A percentile compares a stretch with the other conserved stretches of the same genome.
phyloP scores from a whole-genome alignment of 2,329 filamentous ascomycete species.

The Ophiognomonia clavigignenti-juglandacearum region DNA sequence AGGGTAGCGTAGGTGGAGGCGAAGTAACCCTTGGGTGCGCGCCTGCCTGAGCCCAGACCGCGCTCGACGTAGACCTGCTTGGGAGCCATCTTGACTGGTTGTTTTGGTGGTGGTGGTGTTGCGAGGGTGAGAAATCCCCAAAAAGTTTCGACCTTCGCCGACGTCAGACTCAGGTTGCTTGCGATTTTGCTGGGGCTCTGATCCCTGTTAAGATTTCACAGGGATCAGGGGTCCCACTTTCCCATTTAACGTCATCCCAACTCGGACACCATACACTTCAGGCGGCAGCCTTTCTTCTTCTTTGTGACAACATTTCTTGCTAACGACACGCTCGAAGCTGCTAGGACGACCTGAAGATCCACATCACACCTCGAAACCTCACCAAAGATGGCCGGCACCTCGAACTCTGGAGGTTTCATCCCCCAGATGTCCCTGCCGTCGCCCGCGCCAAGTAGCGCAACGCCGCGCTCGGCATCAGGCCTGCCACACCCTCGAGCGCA shows the following conservation, averaged over 20 bases:
- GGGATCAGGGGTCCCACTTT: not conserved
- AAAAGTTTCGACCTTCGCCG: slow-evolving; percentile 7
- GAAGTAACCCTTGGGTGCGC: slow-evolving; percentile 46
- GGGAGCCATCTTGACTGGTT: slow-evolving; percentile 52
- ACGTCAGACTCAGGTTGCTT: slow-evolving; percentile 12
- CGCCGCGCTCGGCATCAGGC: slow-evolving; percentile 31
- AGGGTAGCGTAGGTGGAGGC: slow-evolving; percentile 51
- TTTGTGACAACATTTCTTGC: not conserved
- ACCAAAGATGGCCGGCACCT: slow-evolving; percentile 23
- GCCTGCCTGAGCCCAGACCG: slow-evolving; percentile 35
- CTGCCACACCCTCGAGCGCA: slow-evolving; percentile 53
- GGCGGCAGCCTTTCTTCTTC: too few relatives aligned
- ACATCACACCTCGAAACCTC: not conserved
- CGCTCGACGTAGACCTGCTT: slow-evolving; percentile 53
- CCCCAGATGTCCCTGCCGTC: slow-evolving; percentile 42
- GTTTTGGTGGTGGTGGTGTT: slow-evolving; percentile 18
- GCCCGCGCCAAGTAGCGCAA: slow-evolving; percentile 47
- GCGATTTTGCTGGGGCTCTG: slow-evolving; percentile 3
- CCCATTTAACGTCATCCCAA: too few relatives aligned
- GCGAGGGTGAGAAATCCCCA: slow-evolving; percentile 14
- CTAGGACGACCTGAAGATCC: slow-evolving; percentile 4
- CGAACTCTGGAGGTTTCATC: slow-evolving; percentile 45
- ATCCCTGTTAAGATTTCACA: too few relatives aligned
- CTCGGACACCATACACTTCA: too few relatives aligned
- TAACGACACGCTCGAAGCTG: slow-evolving; percentile 2